Conservation (phyloP, 73 alveolate genomes). For the Loxodes magnus region DNA sequence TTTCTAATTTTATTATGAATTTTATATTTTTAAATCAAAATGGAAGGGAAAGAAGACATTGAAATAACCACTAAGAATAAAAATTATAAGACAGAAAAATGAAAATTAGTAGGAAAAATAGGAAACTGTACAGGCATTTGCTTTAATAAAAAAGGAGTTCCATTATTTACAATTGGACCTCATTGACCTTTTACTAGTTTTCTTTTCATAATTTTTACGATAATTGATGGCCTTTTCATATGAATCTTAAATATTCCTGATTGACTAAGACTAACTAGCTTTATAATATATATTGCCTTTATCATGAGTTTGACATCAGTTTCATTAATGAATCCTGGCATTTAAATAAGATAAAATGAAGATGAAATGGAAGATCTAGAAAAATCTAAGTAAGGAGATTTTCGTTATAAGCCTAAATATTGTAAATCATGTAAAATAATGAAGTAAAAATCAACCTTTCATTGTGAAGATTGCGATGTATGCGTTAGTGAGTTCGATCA, state of each 20-base stretch:
- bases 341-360: background rate
- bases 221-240: conserved; percentile 17
- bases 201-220: background rate
- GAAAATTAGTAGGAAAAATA: too few relatives aligned
- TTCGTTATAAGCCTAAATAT: conserved; percentile 6
- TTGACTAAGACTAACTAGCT: background rate
- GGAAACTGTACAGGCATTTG: background rate
- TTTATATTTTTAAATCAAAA: too few relatives aligned
- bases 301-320: background rate
- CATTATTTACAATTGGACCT: conserved; percentile 31
- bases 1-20: too few relatives aligned
- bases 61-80: too few relatives aligned
- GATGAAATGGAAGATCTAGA: background rate
- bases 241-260: too few relatives aligned
- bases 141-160: conserved; percentile 19
- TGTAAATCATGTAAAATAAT: conserved; percentile 28
- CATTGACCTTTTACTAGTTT: conserved; percentile 19
- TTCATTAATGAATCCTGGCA: background rate
- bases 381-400: background rate
- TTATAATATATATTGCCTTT: background rate
- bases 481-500: conserved; percentile 46
- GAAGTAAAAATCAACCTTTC: conserved; percentile 17
- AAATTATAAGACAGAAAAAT: too few relatives aligned
- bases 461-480: conserved; percentile 58
- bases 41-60: too few relatives aligned